These are phyloP conservation scores for Beauveria sp. DNA, from an alignment of 2,329 filamentous ascomycete species.

Conservation along the genomic window DNA sequence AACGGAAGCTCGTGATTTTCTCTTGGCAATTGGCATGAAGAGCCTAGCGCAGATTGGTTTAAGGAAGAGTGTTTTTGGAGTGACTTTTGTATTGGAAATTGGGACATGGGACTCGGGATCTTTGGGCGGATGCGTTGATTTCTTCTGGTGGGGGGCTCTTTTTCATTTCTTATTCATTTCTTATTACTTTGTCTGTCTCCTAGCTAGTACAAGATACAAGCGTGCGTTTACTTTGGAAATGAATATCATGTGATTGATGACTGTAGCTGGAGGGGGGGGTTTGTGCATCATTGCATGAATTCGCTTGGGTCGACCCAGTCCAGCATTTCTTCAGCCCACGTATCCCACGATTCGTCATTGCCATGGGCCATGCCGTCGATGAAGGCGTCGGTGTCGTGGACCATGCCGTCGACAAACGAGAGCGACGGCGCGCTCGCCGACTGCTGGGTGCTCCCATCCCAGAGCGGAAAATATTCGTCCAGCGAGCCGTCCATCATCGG, in stretches of 20 bases:
- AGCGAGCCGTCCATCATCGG: slow-evolving; percentile 46
- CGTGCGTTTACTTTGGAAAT: neutral
- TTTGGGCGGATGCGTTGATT: neutral
- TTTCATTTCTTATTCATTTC: neutral
- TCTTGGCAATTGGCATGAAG: neutral
- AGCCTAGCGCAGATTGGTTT: neutral
- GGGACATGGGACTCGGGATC: neutral
- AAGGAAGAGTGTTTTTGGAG: neutral
- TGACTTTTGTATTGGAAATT: neutral
- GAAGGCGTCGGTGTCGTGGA: neutral
- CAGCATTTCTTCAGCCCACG: neutral
- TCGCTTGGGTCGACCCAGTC: neutral
- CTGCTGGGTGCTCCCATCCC: slow-evolving; percentile 30
- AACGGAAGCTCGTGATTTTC: neutral
- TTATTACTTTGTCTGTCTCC: neutral
- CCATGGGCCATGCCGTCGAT: no score
- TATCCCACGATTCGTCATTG: neutral
- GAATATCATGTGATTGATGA: neutral
- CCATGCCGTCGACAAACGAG: neutral
- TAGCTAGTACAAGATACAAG: neutral
- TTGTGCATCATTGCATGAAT: neutral
- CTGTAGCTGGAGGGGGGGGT: no score
- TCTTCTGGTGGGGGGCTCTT: neutral
- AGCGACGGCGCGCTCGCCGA: neutral
- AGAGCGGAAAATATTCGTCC: slow-evolving; percentile 36